These are phyloP conservation scores for Salvia sclarea DNA, from an alignment of 305 asterid species.

Conservation along the genomic window DNA sequence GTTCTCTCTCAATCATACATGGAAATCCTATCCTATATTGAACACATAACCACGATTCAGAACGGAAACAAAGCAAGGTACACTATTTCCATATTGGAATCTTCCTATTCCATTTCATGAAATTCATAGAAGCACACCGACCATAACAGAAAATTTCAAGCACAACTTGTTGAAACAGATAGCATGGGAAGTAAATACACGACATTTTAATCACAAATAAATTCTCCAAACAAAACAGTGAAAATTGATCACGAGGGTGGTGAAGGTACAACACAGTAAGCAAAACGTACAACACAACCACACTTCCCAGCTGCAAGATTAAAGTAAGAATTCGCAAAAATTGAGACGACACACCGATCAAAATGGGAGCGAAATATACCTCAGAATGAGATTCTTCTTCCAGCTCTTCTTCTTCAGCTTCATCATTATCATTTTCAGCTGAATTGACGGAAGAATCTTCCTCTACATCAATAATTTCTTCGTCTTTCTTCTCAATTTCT, in stretches of 20 bases:
- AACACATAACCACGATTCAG: neutral
- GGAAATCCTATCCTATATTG: neutral
- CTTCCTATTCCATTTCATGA: neutral
- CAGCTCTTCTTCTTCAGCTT: constrained; percentile 39
- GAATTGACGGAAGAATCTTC: constrained; percentile 51
- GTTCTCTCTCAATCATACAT: constrained; percentile 17
- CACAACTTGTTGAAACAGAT: neutral
- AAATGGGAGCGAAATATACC: constrained; percentile 38
- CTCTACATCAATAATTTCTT: constrained; percentile 39
- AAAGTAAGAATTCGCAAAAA: neutral
- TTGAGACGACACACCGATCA: constrained; percentile 4
- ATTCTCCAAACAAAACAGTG: constrained; percentile 20
- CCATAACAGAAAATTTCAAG: neutral
- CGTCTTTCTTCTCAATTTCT: constrained; percentile 38
- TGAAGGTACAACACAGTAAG: constrained; percentile 27
- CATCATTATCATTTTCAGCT: constrained; percentile 30
- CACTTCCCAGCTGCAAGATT: neutral
- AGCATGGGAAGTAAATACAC: neutral
- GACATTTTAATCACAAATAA: neutral
- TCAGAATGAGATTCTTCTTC: constrained; percentile 44
- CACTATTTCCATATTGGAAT: neutral
- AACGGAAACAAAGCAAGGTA: neutral
- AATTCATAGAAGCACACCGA: neutral
- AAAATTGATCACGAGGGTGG: constrained; percentile 34
- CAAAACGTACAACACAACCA: constrained; percentile 25